A percentile compares a stretch with the other conserved stretches of the same genome.
phyloP scores from a whole-genome alignment of 768 basidiomycete species.

The Rossbeevera mucosa region DNA sequence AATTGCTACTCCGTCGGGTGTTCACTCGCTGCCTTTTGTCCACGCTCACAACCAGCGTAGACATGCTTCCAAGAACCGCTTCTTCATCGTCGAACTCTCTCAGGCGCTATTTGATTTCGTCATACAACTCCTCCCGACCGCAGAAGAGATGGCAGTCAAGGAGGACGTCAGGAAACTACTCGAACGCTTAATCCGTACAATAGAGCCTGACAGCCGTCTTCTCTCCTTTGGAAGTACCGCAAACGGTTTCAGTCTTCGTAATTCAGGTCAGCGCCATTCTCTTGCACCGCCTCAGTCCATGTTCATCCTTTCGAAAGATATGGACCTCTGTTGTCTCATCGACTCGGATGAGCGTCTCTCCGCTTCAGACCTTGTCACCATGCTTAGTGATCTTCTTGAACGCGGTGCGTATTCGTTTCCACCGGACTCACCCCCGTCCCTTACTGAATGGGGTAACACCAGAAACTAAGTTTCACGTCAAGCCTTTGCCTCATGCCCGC shows the following conservation, averaged over 20 bases:
- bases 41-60: slow-evolving; percentile 35
- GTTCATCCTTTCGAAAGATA: slow-evolving; percentile 53
- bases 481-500: slow-evolving; percentile 91
- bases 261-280: slow-evolving; percentile 63
- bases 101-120: slow-evolving; percentile 93
- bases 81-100: slow-evolving; percentile 71
- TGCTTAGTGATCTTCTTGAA: slow-evolving; percentile 90
- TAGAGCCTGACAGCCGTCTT: slow-evolving; percentile 87
- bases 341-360: slow-evolving; percentile 77
- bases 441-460: slow-evolving; percentile 10
- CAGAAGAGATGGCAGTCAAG: slow-evolving; percentile 89
- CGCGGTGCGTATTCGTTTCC: slow-evolving; percentile 56
- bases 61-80: slow-evolving; percentile 51
- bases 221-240: slow-evolving; percentile 95
- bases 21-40: slow-evolving; percentile 25
- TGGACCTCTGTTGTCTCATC: slow-evolving; percentile 97
- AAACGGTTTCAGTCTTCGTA: slow-evolving; percentile 93
- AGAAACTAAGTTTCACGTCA: slow-evolving; percentile 97
- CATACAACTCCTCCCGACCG: slow-evolving; percentile 83
- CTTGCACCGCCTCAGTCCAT: background rate
- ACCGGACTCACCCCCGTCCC: slow-evolving; percentile 1
- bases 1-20: slow-evolving; percentile 13
- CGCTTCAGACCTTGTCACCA: slow-evolving; percentile 87
- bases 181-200: slow-evolving; percentile 90
- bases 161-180: slow-evolving; percentile 94